Percentiles rank a stretch among this genome's conserved stretches.
These are phyloP conservation scores for Boletus bicolor DNA, from an alignment of 768 basidiomycete species.

Conservation along the genomic window DNA sequence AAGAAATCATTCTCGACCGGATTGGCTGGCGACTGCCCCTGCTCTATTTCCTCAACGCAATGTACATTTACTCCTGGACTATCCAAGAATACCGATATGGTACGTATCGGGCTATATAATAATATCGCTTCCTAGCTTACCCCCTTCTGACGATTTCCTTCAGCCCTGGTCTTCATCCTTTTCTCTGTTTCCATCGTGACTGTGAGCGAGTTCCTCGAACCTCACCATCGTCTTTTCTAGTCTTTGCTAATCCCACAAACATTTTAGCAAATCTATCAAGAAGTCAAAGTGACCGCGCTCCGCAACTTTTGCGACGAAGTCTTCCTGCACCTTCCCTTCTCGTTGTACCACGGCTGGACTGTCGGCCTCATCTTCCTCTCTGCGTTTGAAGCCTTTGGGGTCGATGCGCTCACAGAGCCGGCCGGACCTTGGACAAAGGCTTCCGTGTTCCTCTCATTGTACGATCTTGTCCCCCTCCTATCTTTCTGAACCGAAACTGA, in stretches of 20 bases:
- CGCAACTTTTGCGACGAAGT: conserved; percentile 53
- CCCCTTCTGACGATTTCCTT: conserved; percentile 17
- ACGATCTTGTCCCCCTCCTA: conserved; percentile 8
- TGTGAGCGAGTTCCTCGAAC: conserved; percentile 19
- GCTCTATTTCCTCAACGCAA: conserved; percentile 59
- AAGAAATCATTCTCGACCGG: conserved; percentile 56
- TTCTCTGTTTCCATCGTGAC: conserved; percentile 51
- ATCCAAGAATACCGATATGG: conserved; percentile 45
- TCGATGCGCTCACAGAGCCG: conserved; percentile 47
- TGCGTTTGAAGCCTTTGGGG: conserved; percentile 61
- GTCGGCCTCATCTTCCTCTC: conserved; percentile 51
- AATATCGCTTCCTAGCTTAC: not conserved
- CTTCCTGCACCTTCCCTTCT: conserved; percentile 73
- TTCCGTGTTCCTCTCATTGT: conserved; percentile 60
- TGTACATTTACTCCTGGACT: conserved; percentile 62
- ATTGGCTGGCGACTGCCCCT: conserved; percentile 67
- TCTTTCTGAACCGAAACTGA: not conserved
- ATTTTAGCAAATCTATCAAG: conserved; percentile 57
- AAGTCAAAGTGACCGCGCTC: conserved; percentile 55
- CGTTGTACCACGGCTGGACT: conserved; percentile 63
- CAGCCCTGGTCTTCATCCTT: conserved; percentile 39
- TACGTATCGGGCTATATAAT: conserved; percentile 20
- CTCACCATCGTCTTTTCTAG: not conserved
- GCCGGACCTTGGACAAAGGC: conserved; percentile 60
- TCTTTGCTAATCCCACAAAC: not conserved